Percentiles rank a stretch among this genome's conserved stretches.
These are phyloP conservation scores for Hyphodiscus hymeniophilus DNA, from an alignment of 495 filamentous ascomycete genomes.

Conservation along the genomic window DNA sequence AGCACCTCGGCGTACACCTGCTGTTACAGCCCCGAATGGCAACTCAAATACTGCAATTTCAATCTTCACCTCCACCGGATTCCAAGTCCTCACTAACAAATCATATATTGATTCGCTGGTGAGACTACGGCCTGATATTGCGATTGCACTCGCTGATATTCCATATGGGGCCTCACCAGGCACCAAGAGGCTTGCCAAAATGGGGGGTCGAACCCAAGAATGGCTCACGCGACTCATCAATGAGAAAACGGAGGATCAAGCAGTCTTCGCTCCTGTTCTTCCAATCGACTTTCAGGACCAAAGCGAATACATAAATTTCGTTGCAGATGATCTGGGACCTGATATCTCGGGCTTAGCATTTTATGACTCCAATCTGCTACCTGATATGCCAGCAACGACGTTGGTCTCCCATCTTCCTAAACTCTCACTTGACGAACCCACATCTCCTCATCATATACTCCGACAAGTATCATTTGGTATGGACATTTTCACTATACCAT, in stretches of 20 bases:
- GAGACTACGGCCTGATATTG: conserved; percentile 69
- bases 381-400: conserved; percentile 50
- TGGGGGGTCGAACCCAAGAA: conserved; percentile 73
- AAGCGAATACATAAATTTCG: conserved; percentile 61
- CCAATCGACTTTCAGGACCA: conserved; percentile 69
- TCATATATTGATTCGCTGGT: conserved; percentile 58
- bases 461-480: conserved; percentile 64
- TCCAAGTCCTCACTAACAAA: conserved; percentile 53
- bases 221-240: conserved; percentile 58
- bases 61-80: conserved; percentile 78
- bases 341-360: conserved; percentile 71
- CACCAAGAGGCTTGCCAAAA: conserved; percentile 64
- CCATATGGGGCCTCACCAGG: conserved; percentile 49
- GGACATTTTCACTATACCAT: conserved; percentile 71
- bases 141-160: conserved; percentile 71
- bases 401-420: conserved; percentile 53
- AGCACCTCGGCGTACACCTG: conserved; percentile 67
- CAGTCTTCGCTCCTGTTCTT: conserved; percentile 73
- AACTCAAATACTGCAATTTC: conserved; percentile 68
- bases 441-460: conserved; percentile 66
- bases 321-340: conserved; percentile 44
- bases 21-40: conserved; percentile 60
- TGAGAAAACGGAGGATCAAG: conserved; percentile 26
- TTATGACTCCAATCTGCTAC: conserved; percentile 64
- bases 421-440: conserved; percentile 58